These are phyloP conservation scores for Laburnicola sp. DNA, from an alignment of 2,329 filamentous ascomycete species.

Conservation along the genomic window DNA sequence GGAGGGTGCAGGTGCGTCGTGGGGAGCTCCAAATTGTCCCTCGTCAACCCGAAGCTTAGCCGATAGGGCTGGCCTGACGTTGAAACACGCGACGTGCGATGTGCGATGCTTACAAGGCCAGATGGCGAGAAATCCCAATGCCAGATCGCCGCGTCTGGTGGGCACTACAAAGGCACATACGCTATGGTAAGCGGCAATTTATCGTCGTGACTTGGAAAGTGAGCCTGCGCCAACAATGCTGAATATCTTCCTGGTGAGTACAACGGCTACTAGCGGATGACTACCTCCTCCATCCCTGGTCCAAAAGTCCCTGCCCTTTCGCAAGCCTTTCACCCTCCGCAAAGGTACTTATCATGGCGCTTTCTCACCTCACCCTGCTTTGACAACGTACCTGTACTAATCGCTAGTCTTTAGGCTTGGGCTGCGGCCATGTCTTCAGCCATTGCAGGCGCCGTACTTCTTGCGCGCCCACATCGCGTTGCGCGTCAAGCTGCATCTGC, in stretches of 20 bases:
- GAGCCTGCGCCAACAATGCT: slow-evolving; percentile 22
- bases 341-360: slow-evolving; percentile 30
- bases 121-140: background rate
- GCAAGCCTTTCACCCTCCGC: slow-evolving; percentile 25
- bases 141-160: slow-evolving; percentile 9
- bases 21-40: slow-evolving; percentile 25
- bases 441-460: slow-evolving; percentile 31
- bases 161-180: no score
- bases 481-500: slow-evolving; percentile 32
- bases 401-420: slow-evolving; percentile 30
- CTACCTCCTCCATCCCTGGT: slow-evolving; percentile 36
- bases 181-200: background rate
- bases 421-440: slow-evolving; percentile 45
- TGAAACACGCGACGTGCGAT: slow-evolving; percentile 5
- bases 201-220: background rate
- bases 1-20: slow-evolving; percentile 13
- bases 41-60: slow-evolving; percentile 21
- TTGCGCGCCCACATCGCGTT: slow-evolving; percentile 21
- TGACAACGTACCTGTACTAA: slow-evolving; percentile 22
- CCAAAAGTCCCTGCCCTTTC: slow-evolving; percentile 34
- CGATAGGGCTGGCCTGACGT: slow-evolving; percentile 34
- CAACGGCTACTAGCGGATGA: slow-evolving; percentile 11
- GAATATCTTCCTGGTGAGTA: slow-evolving; percentile 25
- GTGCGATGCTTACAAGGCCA: slow-evolving; percentile 1
- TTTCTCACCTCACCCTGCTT: slow-evolving; percentile 9